phyloP scores from a whole-genome alignment of 805 yeast genomes.

The Wickerhamiella allomyrinae region DNA sequence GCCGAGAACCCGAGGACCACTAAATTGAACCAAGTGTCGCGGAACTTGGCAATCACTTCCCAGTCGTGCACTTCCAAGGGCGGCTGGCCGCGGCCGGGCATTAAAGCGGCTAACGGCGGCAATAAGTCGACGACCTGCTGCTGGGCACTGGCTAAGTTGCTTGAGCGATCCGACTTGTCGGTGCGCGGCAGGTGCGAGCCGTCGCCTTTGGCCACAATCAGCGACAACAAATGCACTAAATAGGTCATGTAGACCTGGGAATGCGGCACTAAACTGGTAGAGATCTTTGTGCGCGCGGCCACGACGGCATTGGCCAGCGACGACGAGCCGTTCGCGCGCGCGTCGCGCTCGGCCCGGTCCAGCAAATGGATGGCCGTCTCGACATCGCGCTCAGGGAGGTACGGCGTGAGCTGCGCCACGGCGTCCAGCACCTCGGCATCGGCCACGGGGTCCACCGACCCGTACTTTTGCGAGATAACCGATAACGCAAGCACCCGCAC shows the following conservation, averaged over 20 bases:
- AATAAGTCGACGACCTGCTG: conserved; percentile 27
- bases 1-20: conserved; percentile 79
- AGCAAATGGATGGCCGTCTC: conserved; percentile 10
- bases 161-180: conserved; percentile 44
- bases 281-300: conserved; percentile 36
- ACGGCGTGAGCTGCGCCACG: conserved; percentile 18
- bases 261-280: conserved; percentile 15
- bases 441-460: conserved; percentile 13
- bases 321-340: conserved; percentile 6
- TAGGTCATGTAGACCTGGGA: conserved; percentile 30
- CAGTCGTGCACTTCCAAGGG: conserved; percentile 34
- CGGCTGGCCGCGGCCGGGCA: conserved; percentile 42
- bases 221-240: conserved; percentile 49
- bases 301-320: conserved; percentile 26
- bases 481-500: conserved; percentile 69
- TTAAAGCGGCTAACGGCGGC: conserved; percentile 57
- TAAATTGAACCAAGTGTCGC: conserved; percentile 89
- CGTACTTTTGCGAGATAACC: conserved; percentile 38
- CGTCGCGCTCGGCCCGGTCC: conserved; percentile 13
- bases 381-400: conserved; percentile 11
- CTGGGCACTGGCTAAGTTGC: too few species aligned
- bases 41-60: conserved; percentile 43
- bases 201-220: conserved; percentile 67
- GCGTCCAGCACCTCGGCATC: conserved; percentile 25
- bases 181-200: not conserved